A percentile compares a stretch with the other conserved stretches of the same genome.
phyloP scores from a whole-genome alignment of 345 rosid species.

The Excoecaria cochinchinensis region DNA sequence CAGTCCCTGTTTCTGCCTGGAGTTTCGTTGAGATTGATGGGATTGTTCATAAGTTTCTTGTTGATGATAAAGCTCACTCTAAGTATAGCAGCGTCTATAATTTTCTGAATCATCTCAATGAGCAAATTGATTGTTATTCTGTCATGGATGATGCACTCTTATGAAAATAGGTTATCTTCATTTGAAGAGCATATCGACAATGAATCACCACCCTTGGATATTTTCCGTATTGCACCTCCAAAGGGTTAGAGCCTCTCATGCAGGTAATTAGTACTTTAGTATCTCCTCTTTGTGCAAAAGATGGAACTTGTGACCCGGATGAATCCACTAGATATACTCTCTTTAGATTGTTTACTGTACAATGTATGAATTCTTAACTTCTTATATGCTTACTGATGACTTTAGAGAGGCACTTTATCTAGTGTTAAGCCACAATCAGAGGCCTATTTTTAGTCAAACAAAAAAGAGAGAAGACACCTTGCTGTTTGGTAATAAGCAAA shows the following conservation, averaged over 20 bases:
- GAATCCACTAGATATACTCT: too few species aligned
- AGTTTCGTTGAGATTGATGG: conserved; percentile 39
- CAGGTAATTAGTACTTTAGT: too few species aligned
- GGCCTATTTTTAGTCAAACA: too few species aligned
- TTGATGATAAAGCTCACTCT: conserved; percentile 18
- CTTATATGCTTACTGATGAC: too few species aligned
- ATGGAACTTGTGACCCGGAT: too few species aligned
- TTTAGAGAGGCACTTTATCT: too few species aligned
- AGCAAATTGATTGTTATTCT: conserved; percentile 12
- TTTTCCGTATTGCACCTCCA: not conserved
- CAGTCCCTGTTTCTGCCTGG: conserved; percentile 22
- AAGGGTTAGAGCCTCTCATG: not conserved
- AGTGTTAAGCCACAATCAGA: too few species aligned
- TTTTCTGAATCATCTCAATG: conserved; percentile 7
- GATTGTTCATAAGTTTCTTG: conserved; percentile 27
- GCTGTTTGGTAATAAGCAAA: not conserved
- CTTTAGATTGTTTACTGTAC: too few species aligned
- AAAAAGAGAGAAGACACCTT: not conserved
- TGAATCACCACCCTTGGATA: not conserved
- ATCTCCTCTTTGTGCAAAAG: too few species aligned
- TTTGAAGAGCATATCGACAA: not conserved
- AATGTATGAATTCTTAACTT: too few species aligned
- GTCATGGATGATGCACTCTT: not conserved
- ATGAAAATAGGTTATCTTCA: not conserved
- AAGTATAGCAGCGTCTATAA: not conserved